Evolutionary conservation across 2,329 filamentous ascomycete species (phyloP).

Genomic region (Cadophora sp.): DNA sequence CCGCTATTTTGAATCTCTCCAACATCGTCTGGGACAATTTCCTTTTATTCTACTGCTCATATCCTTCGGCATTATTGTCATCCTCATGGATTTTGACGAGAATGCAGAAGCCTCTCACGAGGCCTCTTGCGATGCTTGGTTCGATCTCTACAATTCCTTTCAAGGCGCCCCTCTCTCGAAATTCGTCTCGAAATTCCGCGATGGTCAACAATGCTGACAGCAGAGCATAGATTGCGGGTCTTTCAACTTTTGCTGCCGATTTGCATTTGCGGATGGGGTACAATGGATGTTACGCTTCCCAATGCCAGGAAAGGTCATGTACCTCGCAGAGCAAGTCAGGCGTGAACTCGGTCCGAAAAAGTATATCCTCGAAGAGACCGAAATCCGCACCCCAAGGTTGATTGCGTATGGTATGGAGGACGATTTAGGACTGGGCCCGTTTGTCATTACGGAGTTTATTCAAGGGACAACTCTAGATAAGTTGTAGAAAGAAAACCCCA

Average conservation of each 20-base stretch:
- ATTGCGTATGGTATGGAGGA: conserved; percentile 24
- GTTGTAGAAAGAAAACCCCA: too few relatives aligned
- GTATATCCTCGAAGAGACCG: conserved; percentile 13
- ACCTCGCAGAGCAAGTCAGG: too few relatives aligned
- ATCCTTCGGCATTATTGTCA: too few relatives aligned
- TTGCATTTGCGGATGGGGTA: too few relatives aligned
- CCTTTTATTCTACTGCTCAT: too few relatives aligned
- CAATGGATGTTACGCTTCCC: too few relatives aligned
- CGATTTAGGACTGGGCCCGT: conserved; percentile 22
- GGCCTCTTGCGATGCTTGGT: conserved; percentile 24
- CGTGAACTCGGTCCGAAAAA: too few relatives aligned
- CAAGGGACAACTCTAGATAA: neutral
- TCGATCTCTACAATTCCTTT: conserved; percentile 20
- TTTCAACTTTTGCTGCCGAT: too few relatives aligned
- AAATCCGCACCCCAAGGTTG: conserved; percentile 20
- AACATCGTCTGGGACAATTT: too few relatives aligned
- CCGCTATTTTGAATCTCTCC: too few relatives aligned
- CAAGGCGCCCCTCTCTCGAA: conserved; percentile 23
- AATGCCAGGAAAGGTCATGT: too few relatives aligned
- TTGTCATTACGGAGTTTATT: conserved; percentile 27
- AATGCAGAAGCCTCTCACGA: conserved; percentile 22
- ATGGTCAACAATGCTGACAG: conserved; percentile 8
- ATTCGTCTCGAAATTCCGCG: conserved; percentile 26
- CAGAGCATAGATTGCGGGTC: too few relatives aligned
- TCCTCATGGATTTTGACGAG: neutral